Evolutionary conservation across 352 stramenopile genomes (phyloP).

Genomic region (Phytophthora brassicae): DNA sequence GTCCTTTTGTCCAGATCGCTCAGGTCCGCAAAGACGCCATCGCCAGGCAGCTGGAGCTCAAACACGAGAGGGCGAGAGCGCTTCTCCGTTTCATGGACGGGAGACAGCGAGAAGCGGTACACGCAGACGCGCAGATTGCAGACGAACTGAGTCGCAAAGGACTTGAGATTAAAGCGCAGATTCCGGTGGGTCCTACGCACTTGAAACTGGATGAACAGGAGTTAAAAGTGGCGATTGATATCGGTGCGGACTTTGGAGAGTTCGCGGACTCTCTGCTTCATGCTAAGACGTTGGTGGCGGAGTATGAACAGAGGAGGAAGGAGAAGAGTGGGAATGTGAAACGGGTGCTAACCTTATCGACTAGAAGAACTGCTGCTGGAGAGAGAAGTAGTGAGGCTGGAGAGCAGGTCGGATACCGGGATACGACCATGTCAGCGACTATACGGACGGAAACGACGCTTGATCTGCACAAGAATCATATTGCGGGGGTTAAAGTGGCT

Average conservation of each 20-base stretch:
- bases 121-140: conserved; percentile 44
- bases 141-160: conserved; percentile 48
- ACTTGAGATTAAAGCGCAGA: conserved; percentile 74
- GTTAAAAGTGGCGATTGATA: conserved; percentile 13
- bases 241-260: conserved; percentile 37
- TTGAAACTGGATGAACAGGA: conserved; percentile 50
- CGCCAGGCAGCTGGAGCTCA: conserved; percentile 25
- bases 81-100: conserved; percentile 56
- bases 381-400: conserved; percentile 16
- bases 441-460: conserved; percentile 60
- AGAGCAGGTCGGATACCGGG: conserved; percentile 52
- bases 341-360: not conserved
- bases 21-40: conserved; percentile 44
- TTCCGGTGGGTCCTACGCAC: conserved; percentile 67
- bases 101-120: conserved; percentile 44
- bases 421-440: conserved; percentile 44
- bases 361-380: conserved; percentile 14
- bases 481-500: conserved; percentile 44
- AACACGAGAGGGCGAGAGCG: conserved; percentile 31
- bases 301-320: conserved; percentile 45
- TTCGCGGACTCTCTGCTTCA: conserved; percentile 53
- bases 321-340: conserved; percentile 57
- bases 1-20: conserved; percentile 40
- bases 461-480: conserved; percentile 39
- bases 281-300: conserved; percentile 54